These are phyloP conservation scores for Selenicereus undatus DNA, from an alignment of 148 eudicot species.

Conservation along the genomic window DNA sequence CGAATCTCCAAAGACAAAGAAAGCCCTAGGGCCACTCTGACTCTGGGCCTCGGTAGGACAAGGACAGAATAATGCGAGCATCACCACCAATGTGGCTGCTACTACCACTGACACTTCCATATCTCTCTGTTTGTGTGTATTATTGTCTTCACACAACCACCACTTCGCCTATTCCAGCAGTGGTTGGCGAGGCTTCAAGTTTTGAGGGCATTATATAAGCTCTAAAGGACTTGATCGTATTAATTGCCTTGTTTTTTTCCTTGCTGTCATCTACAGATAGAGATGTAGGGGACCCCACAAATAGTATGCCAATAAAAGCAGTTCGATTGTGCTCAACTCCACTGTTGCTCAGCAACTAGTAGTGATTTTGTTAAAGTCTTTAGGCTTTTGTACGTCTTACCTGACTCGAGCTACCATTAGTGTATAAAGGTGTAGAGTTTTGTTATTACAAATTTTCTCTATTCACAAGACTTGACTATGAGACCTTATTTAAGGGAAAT, in stretches of 20 bases:
- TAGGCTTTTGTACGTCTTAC: too few species aligned
- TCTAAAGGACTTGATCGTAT: constrained; percentile 3
- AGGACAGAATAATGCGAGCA: constrained; percentile 4
- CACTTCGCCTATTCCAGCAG: background rate
- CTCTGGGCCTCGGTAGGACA: constrained; percentile 20
- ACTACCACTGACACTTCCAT: constrained; percentile 17
- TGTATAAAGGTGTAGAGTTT: too few species aligned
- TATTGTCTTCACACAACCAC: constrained; percentile 3
- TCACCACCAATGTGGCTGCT: constrained; percentile 15
- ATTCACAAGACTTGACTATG: too few species aligned
- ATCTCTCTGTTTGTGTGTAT: background rate
- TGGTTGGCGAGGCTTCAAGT: constrained; percentile 7
- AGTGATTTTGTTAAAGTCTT: too few species aligned
- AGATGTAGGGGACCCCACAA: constrained; percentile 21
- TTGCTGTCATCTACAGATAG: constrained; percentile 14
- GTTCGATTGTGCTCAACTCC: background rate
- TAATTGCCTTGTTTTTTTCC: constrained; percentile 20
- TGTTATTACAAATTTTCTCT: too few species aligned
- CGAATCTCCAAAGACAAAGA: constrained; percentile 68
- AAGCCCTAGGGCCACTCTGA: constrained; percentile 40
- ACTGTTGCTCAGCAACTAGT: constrained; percentile 1
- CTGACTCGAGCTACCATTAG: too few species aligned
- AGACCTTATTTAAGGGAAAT: too few species aligned
- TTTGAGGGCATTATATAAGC: constrained; percentile 19
- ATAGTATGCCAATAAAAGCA: constrained; percentile 12